Evolutionary conservation across 352 stramenopile genomes (phyloP).

Genomic region (Phytophthora nicotianae): DNA sequence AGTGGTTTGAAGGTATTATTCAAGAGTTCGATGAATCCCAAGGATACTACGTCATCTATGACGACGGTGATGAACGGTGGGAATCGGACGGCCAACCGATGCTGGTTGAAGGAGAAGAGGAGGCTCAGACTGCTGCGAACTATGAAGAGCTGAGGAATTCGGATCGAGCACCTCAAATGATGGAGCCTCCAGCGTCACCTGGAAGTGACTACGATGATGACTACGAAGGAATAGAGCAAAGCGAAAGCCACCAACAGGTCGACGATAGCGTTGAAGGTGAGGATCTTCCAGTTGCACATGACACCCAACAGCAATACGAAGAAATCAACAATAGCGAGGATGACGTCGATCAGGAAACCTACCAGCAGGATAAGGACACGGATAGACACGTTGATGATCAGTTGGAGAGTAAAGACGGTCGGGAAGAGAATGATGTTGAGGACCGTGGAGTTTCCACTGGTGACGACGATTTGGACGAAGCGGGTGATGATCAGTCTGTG

Average conservation of each 20-base stretch:
- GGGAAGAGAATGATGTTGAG: constrained; percentile 8
- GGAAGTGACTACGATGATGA: constrained; percentile 37
- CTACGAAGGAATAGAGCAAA: constrained; percentile 24
- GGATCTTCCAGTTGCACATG: not conserved
- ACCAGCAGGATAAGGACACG: constrained; percentile 6
- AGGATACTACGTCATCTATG: constrained; percentile 76
- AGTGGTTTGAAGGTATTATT: constrained; percentile 72
- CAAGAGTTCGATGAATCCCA: constrained; percentile 44
- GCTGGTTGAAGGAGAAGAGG: constrained; percentile 42
- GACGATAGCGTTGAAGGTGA: constrained; percentile 2
- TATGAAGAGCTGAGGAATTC: constrained; percentile 11
- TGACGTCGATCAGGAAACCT: constrained; percentile 3
- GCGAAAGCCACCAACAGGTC: constrained; percentile 12
- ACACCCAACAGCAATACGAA: not conserved
- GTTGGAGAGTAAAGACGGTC: constrained; percentile 5
- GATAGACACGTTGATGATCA: constrained; percentile 5
- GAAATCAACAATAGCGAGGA: not conserved
- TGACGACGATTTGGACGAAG: not conserved
- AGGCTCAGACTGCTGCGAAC: constrained; percentile 12
- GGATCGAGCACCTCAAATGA: constrained; percentile 28
- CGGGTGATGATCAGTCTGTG: constrained; percentile 46
- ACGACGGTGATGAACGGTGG: constrained; percentile 85
- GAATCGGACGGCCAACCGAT: constrained; percentile 46
- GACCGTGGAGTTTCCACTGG: not conserved
- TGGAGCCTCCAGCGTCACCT: constrained; percentile 55